These are phyloP conservation scores for Eutypa lata DNA, from an alignment of 2,329 filamentous ascomycete species.

Conservation along the genomic window DNA sequence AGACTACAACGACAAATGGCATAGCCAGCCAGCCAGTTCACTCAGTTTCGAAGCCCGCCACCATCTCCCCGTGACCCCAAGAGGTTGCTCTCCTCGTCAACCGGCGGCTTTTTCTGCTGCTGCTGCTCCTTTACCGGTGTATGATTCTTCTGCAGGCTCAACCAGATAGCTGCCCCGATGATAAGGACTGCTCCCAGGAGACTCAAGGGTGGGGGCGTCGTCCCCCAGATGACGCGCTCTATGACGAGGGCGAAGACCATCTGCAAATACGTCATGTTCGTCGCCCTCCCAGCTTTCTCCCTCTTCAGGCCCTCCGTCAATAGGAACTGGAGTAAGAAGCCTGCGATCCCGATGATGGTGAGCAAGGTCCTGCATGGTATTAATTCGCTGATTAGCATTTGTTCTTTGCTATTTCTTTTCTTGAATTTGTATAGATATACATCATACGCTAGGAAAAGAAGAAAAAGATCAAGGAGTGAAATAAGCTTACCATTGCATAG, in stretches of 20 bases:
- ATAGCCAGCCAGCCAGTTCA: neutral
- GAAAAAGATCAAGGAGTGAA: neutral
- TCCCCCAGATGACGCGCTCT: slow-evolving; percentile 2
- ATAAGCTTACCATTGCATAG: slow-evolving; percentile 43
- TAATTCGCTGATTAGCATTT: neutral
- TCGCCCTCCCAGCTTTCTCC: slow-evolving; percentile 50
- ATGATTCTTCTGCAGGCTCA: slow-evolving; percentile 25
- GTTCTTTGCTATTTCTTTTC: too few species aligned
- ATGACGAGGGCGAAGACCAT: slow-evolving; percentile 9
- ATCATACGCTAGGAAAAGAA: too few species aligned
- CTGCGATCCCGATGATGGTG: slow-evolving; percentile 62
- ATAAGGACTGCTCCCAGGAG: slow-evolving; percentile 22
- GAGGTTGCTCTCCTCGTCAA: slow-evolving; percentile 36
- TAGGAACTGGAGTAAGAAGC: slow-evolving; percentile 76
- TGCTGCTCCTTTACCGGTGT: neutral
- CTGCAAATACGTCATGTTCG: slow-evolving; percentile 30
- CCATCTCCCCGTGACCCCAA: slow-evolving; percentile 5
- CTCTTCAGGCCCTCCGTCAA: slow-evolving; percentile 70
- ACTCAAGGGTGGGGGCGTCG: neutral
- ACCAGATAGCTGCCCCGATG: slow-evolving; percentile 41
- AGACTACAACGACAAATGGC: too few species aligned
- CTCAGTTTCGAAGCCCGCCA: neutral
- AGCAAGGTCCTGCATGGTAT: slow-evolving; percentile 45
- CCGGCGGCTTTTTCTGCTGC: slow-evolving; percentile 10
- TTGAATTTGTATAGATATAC: too few species aligned